Conservation (phyloP, 306 rosid species). For the Cyamopsis tetragonoloba region DNA sequence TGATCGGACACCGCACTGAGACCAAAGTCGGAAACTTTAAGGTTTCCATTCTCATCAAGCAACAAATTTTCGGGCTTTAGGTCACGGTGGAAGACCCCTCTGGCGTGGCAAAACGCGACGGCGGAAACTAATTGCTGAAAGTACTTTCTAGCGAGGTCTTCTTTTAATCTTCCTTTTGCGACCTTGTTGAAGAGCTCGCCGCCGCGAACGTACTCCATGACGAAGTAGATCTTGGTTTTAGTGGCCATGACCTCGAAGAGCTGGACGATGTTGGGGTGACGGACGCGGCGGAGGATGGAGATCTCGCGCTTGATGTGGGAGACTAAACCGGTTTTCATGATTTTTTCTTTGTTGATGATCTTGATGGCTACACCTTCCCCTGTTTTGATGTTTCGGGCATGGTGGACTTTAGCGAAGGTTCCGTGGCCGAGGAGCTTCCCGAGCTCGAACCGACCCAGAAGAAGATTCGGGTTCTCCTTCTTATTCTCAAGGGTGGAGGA, state of each 20-base stretch:
- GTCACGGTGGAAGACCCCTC: slow-evolving; percentile 60
- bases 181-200: slow-evolving; percentile 63
- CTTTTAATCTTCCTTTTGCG: slow-evolving; percentile 46
- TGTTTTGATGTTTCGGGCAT: slow-evolving; percentile 43
- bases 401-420: slow-evolving; percentile 57
- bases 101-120: slow-evolving; percentile 49
- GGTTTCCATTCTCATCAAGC: slow-evolving; percentile 47
- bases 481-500: slow-evolving; percentile 2
- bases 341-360: slow-evolving; percentile 49
- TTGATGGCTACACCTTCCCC: slow-evolving; percentile 52
- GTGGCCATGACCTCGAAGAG: slow-evolving; percentile 70
- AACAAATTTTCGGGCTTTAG: slow-evolving; percentile 56
- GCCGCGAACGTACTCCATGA: slow-evolving; percentile 54
- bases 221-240: slow-evolving; percentile 53
- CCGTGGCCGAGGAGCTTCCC: slow-evolving; percentile 61
- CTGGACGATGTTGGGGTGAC: slow-evolving; percentile 60
- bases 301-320: slow-evolving; percentile 61
- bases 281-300: slow-evolving; percentile 58
- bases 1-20: slow-evolving; percentile 55
- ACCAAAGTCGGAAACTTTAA: slow-evolving; percentile 67
- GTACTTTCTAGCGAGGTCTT: slow-evolving; percentile 44
- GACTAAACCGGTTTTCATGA: slow-evolving; percentile 37
- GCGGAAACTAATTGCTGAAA: slow-evolving; percentile 61
- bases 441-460: slow-evolving; percentile 40
- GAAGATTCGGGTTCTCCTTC: slow-evolving; percentile 11